Evolutionary conservation across 352 stramenopile genomes (phyloP).

Genomic region (Globisporangium lucens): DNA sequence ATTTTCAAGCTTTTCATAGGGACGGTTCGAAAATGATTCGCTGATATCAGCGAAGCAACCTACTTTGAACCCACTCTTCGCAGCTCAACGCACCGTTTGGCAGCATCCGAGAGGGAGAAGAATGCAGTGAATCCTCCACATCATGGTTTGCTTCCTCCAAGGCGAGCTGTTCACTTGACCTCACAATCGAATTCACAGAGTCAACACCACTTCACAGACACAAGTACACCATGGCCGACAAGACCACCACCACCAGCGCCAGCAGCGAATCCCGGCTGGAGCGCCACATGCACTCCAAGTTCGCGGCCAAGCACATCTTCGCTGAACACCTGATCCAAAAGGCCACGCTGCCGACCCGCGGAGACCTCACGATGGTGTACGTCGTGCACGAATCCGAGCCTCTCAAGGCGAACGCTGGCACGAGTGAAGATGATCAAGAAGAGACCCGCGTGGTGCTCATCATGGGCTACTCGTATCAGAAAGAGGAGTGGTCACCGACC

Average conservation of each 20-base stretch:
- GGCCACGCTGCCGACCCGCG: conserved; percentile 35
- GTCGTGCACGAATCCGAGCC: conserved; percentile 28
- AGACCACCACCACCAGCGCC: neutral
- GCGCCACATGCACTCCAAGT: conserved; percentile 11
- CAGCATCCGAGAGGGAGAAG: neutral
- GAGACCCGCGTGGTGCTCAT: conserved; percentile 36
- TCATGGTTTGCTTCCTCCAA: neutral
- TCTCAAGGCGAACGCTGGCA: neutral
- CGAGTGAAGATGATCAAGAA: conserved; percentile 11
- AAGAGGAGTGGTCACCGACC: conserved; percentile 40
- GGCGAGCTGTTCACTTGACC: neutral
- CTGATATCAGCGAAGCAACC: neutral
- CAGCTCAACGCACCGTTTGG: neutral
- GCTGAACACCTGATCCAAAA: conserved; percentile 1
- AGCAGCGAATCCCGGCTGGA: neutral
- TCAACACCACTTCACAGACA: neutral
- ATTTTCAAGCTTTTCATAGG: neutral
- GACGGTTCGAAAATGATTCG: neutral
- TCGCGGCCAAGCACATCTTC: neutral
- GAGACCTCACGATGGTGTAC: conserved; percentile 43
- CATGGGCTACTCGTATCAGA: conserved; percentile 40
- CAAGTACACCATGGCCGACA: neutral
- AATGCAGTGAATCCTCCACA: neutral
- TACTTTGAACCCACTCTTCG: neutral
- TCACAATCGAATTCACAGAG: neutral